These are phyloP conservation scores for Aureobasidium sp. DNA, from an alignment of 2,329 filamentous ascomycete genomes.

Conservation along the genomic window DNA sequence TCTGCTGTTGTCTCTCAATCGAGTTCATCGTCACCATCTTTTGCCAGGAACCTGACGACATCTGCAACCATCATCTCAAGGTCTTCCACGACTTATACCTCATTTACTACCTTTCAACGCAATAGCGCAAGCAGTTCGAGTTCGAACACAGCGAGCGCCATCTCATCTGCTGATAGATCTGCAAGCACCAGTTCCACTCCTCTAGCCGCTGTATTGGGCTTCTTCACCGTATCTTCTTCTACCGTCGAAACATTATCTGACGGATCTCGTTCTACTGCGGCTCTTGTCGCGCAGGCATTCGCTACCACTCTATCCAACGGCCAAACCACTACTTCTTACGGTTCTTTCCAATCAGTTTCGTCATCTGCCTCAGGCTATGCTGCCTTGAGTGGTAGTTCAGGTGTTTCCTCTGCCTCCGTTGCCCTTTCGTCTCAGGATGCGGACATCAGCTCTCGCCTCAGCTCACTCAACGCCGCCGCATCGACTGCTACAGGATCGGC, in stretches of 20 bases:
- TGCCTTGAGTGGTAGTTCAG: background rate
- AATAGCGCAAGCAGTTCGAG: background rate
- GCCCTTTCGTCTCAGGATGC: background rate
- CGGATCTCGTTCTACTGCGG: constrained; percentile 6
- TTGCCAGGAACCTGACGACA: constrained; percentile 14
- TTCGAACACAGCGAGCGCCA: background rate
- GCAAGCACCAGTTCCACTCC: background rate
- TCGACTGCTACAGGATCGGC: constrained; percentile 8
- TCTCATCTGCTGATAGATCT: background rate
- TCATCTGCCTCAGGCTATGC: background rate
- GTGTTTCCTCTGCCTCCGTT: background rate
- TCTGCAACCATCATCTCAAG: constrained; percentile 9
- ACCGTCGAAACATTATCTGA: constrained; percentile 13
- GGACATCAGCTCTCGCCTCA: background rate
- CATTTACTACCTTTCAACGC: constrained; percentile 4
- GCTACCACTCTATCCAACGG: constrained; percentile 13
- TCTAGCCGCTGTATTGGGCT: constrained; percentile 3
- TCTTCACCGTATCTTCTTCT: constrained; percentile 7
- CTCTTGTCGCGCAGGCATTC: background rate
- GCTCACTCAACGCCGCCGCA: background rate
- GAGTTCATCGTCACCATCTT: constrained; percentile 5
- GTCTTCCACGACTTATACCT: constrained; percentile 10
- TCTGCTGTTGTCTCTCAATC: background rate
- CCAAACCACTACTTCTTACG: constrained; percentile 9
- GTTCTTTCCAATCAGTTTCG: constrained; percentile 1